Evolutionary conservation across 768 basidiomycete genomes (phyloP), one percentile per base, ranked within the genome.

Genomic region (Rhodosporidiobolus sp.): DNA sequence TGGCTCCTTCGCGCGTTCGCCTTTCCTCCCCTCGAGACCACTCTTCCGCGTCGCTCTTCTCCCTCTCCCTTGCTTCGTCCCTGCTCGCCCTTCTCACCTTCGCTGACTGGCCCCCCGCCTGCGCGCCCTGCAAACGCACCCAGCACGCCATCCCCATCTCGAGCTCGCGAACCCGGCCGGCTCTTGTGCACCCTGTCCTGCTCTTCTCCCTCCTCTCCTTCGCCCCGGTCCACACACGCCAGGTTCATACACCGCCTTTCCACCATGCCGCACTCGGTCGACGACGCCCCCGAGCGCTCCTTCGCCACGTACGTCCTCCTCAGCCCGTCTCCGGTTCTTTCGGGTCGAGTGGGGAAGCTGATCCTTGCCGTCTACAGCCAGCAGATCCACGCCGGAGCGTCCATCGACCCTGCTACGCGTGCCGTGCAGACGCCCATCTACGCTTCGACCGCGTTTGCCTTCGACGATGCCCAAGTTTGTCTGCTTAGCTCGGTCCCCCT

Each of bases 371-470:
- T 14, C 35, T 10, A 45, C 17, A 60, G 59, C 8, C 28, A 60
- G 28, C 59, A 60, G 11, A 46, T 60, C 28, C 59, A 60, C 46
- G 59, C 59, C 30, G 59, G 59, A 6, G 28, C 28, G n/a, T 28
- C 19, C 20, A 17, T 30, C 17, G 46, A 60, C 30, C 59, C 46
- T 0, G 19, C 30, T 10, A 60, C 45, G 1, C n/a, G 12, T 9
- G 35, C 63, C 4, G 24, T 63, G 3, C 20, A 16, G 10, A 32
- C 43, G 0, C 63, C 63, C 19, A 63, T 63, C 63, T 53, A 43
- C 35, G 63, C 63, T 6, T 63, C 63, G 26, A 35, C 50, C 52
- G 63, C 63, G 1, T 63, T 63, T 17, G 16, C 35, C n/a, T 63
- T 63, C 63, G 28, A 63, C 52, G 17, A 38, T 19, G 50, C 34